These are phyloP conservation scores for Boechera stricta DNA, from an alignment of 345 rosid species.

Conservation along the genomic window DNA sequence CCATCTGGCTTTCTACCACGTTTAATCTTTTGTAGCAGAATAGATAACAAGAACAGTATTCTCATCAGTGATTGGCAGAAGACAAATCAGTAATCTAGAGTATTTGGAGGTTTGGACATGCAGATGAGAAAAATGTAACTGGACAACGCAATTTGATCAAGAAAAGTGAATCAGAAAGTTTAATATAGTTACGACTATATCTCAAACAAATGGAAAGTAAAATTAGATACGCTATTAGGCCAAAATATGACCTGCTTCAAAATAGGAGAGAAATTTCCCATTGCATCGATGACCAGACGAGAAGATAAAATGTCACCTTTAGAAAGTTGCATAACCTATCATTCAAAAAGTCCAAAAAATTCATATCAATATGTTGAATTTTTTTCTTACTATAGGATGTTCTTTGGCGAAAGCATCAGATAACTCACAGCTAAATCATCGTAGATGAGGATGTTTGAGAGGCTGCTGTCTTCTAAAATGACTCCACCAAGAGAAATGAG, in stretches of 20 bases:
- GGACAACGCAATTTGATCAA: not conserved
- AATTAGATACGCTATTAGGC: not conserved
- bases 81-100: not conserved
- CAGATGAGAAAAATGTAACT: not conserved
- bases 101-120: not conserved
- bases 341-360: constrained; percentile 7
- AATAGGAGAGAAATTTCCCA: constrained; percentile 96
- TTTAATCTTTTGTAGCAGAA: constrained; percentile 63
- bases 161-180: not conserved
- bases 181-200: not conserved
- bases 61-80: constrained; percentile 15
- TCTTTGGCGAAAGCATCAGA: not conserved
- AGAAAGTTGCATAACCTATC: constrained; percentile 67
- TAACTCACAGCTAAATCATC: constrained; percentile 81
- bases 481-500: constrained; percentile 82
- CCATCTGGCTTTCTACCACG: constrained; percentile 90
- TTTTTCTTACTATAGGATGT: too few species aligned
- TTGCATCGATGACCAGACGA: constrained; percentile 82
- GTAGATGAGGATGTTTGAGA: constrained; percentile 61
- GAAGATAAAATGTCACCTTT: constrained; percentile 71
- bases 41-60: constrained; percentile 5
- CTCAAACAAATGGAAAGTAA: not conserved
- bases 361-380: not conserved
- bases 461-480: constrained; percentile 77
- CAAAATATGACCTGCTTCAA: constrained; percentile 72